phyloP scores from a whole-genome alignment of 2,329 filamentous ascomycete genomes.

The Zymoseptoria brevis region DNA sequence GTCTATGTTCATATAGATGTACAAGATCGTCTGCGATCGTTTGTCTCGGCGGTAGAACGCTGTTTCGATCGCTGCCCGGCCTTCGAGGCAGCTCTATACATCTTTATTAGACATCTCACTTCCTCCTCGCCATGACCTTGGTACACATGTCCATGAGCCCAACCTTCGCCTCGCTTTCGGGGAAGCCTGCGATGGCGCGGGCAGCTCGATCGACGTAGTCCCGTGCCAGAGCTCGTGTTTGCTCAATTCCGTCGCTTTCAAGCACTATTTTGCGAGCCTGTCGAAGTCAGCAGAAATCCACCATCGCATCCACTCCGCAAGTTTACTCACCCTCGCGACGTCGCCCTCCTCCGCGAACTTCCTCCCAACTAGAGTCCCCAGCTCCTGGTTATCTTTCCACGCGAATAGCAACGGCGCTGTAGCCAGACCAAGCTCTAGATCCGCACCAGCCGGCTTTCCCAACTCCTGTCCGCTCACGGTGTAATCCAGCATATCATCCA shows the following conservation, averaged over 20 bases:
- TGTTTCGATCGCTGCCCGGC: not conserved
- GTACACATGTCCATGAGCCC: constrained; percentile 88
- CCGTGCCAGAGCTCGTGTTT: constrained; percentile 82
- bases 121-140: constrained; percentile 82
- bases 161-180: constrained; percentile 88
- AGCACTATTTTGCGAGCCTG: constrained; percentile 82
- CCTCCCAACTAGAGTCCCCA: constrained; percentile 81
- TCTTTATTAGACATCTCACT: constrained; percentile 42
- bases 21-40: constrained; percentile 1
- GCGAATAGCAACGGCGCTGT: constrained; percentile 92
- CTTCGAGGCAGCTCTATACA: not conserved
- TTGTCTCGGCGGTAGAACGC: not conserved
- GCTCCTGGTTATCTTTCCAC: constrained; percentile 70
- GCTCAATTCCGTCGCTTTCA: constrained; percentile 77
- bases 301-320: not conserved
- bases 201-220: constrained; percentile 87
- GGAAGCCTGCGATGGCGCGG: constrained; percentile 72
- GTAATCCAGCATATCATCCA: constrained; percentile 97
- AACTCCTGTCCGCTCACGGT: constrained; percentile 76
- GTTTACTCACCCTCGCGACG: constrained; percentile 62
- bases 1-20: constrained; percentile 8
- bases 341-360: constrained; percentile 82
- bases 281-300: constrained; percentile 17
- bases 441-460: constrained; percentile 90
- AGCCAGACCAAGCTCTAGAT: constrained; percentile 84